These are phyloP conservation scores for Trichoderma sp. DNA, from an alignment of 2,329 filamentous ascomycete genomes.

Conservation along the genomic window DNA sequence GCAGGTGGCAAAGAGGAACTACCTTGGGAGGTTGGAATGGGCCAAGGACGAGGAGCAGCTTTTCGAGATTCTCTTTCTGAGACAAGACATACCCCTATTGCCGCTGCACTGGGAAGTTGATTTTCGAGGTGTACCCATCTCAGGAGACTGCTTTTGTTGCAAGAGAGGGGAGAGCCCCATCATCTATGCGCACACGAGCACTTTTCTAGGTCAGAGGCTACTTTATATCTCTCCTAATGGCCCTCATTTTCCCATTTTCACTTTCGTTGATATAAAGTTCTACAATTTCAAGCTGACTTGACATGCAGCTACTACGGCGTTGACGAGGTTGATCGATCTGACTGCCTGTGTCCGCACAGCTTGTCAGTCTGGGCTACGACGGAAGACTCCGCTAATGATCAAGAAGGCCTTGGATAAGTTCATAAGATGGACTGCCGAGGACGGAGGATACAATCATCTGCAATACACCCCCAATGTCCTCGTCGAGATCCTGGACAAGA, in stretches of 20 bases:
- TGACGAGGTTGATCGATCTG: conserved; percentile 47
- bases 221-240: neutral
- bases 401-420: conserved; percentile 43
- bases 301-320: conserved; percentile 44
- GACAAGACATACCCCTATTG: conserved; percentile 48
- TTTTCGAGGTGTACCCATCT: conserved; percentile 47
- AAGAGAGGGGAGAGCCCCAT: conserved; percentile 41
- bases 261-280: neutral
- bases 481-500: conserved; percentile 43
- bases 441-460: conserved; percentile 44
- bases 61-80: conserved; percentile 48
- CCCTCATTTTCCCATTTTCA: neutral
- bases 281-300: conserved; percentile 28
- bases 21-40: conserved; percentile 53
- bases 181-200: conserved; percentile 44
- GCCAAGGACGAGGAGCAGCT: conserved; percentile 53
- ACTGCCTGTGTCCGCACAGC: conserved; percentile 42
- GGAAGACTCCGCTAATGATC: conserved; percentile 41
- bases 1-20: conserved; percentile 48
- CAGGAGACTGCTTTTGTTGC: conserved; percentile 43
- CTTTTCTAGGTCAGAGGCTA: conserved; percentile 42
- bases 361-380: conserved; percentile 42
- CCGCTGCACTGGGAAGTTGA: conserved; percentile 48
- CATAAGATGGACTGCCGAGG: conserved; percentile 48
- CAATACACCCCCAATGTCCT: conserved; percentile 47